Base-by-base conservation (phyloP, 768 basidiomycete species). In the Boletus coccyginus region DNA sequence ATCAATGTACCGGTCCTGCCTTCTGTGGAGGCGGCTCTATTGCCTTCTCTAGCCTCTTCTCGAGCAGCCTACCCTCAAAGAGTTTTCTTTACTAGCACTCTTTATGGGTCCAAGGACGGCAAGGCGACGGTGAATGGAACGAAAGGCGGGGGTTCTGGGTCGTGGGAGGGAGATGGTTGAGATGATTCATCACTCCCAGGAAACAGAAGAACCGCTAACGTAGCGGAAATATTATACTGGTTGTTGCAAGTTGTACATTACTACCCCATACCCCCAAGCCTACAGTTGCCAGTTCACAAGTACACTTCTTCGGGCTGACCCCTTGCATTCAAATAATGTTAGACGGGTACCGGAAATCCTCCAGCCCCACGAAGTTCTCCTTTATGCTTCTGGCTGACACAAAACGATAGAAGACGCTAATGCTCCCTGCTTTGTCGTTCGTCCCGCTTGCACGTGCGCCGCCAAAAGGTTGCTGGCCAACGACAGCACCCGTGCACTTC, bases 381-480 rank as follows among this genome's bases (percentile, higher is more conserved):
- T 99, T 99, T 80, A 99, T 94, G 63, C 88, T 93, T 68, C 97
- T 81, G 50, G 91, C 86, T 53, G 87, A 87, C 57, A 96, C 84
- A 73, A 94, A 93, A 53, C 95, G 80, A 73, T 84, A 85, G 74
- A 84, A 87, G 66, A 88, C 82, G 47, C 73, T 77, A 58, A 92
- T 83, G 59, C 90, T 92, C 24, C 90, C 97, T 1, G 95, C 94
- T 76, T 98, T 99, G 74, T 98, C 97, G 77, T 98, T 98, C 59
- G 96, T 99, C 31, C 97, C 96, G 67, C 90, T 92, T 33, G 81
- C 90, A 38, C 95, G 85, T 3, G 86, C 92, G 32, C 97, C 97
- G 46, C 97, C 97, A 69, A 99, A 99, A 12, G 97, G 96, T 74
- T 99, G 95, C 71, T 98, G 95, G 10, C 94, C 96, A 36, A 98